Evolutionary conservation across 345 rosid species (phyloP), one percentile per base, ranked within the genome.

Genomic region (Carallia pectinifolia): DNA sequence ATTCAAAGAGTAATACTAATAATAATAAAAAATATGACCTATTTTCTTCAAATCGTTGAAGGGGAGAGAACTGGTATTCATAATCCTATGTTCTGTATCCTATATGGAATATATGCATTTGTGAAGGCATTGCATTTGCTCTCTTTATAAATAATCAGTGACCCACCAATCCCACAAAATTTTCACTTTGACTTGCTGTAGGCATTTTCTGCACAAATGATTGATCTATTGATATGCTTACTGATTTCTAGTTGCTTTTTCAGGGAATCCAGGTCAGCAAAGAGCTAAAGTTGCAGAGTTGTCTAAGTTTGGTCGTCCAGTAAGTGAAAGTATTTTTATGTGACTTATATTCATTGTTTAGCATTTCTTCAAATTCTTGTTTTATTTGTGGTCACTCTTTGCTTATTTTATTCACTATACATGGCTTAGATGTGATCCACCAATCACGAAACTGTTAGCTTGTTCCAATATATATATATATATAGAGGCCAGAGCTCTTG

Each of bases 241-340:
- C 55, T 77, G 54, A 30, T 66, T 9, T 75, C 18, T 33, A 6
- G 47, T 64, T 61, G 61, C 18, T 17, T 62, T 37, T 38, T 76
- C 71, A 96, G 99, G 98, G 55, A 68, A 66, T 54, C 99, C 99
- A 23, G 97, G 98, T 81, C 88, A 81, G 65, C 97, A 83, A 67
- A 88, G 83, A 76, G 83, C 89, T 53, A 89, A 89, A 70, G 86
- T 76, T 74, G 62, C 87, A 12, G 92, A 87, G 62, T 64, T 89
- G 70, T 85, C 96, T 50, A 89, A 82, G 78, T 89, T 87, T 81
- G 89, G 92, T 38, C 87, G 90, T 60, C 89, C 96, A 18, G 96
- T 89, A 77, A 84, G 95, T 27, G 4, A 4, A 6, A 19, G 7
- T 15, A 56, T 56, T 56, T 27, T 27, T 56, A 8, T 3, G 31